phyloP scores from a whole-genome alignment of 306 rosid genomes.

The Malus sieversii region DNA sequence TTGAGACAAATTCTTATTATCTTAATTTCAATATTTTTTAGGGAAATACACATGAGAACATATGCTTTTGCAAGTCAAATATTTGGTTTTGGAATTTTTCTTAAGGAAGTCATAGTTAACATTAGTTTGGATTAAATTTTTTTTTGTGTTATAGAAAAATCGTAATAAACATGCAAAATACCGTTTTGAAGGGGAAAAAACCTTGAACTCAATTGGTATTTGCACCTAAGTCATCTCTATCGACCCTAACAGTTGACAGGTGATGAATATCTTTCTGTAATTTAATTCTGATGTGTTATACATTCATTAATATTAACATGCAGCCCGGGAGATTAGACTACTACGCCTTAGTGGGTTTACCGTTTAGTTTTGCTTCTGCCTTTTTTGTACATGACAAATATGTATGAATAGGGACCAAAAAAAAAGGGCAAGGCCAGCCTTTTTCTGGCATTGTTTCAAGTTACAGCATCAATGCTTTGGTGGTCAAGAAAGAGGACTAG shows the following conservation, averaged over 20 bases:
- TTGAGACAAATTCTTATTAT: neutral
- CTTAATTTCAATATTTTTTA: neutral
- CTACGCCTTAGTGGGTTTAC: neutral
- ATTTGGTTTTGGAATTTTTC: too few relatives aligned
- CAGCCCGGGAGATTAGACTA: too few relatives aligned
- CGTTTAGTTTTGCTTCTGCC: neutral
- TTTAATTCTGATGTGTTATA: neutral
- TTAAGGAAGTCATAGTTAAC: too few relatives aligned
- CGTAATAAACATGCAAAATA: too few relatives aligned
- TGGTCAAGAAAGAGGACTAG: conserved; percentile 27
- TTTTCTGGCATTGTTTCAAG: neutral
- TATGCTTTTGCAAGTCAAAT: too few relatives aligned
- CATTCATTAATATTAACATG: neutral
- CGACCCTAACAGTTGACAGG: neutral
- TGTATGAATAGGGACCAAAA: neutral
- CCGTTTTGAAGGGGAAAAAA: too few relatives aligned
- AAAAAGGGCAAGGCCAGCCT: neutral
- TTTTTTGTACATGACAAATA: neutral
- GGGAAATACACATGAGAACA: neutral
- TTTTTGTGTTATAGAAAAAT: too few relatives aligned
- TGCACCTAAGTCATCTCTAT: too few relatives aligned
- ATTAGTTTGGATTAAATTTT: too few relatives aligned
- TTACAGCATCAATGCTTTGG: neutral
- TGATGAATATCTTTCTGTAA: neutral
- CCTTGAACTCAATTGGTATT: too few relatives aligned